Base-by-base conservation (phyloP, 148 eudicot species). In the Camellia lanceoleosa region DNA sequence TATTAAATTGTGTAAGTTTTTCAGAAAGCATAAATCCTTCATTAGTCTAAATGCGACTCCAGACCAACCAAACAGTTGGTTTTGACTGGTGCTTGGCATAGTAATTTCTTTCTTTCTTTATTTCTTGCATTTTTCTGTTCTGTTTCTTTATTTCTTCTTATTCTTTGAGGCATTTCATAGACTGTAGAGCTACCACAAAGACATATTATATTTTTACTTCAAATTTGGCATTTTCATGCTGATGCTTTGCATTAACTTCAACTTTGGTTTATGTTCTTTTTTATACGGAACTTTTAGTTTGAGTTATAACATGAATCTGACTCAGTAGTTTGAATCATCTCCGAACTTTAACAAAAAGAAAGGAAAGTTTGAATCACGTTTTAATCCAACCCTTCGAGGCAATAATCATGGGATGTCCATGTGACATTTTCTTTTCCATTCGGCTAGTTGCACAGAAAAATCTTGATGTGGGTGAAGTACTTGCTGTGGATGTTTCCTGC, bases 381-480 rank as follows among this genome's bases (percentile, higher is more conserved):
- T 20, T 20, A 61, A 20, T 47, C n/a, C 59, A 64, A 73, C 14
- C 20, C 38, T 70, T 51, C 47, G 18, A 20, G 71, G 55, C 3
- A 62, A 9, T 23, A 46, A 66, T 73, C 30, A 70, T 52, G 47
- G 63, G 55, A 52, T 58, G 63, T 74, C 47, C 52, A 5, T 49
- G 52, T 49, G 52, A 49, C 52, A 49, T 49, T 49, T 49, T 49
- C 52, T 49, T 19, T 61, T 68, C 5, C 65, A 55, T 58, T 74
- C 64, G 54, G n/a, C 56, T 84, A 95, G 99, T 95, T 78, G 99
- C 92, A 78, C 99, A 95, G 92, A 95, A 95, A 89, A 95, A 92
- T 88, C 94, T 95, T 41, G 97, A 95, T 73, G 95, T 92, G 70
- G 99, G 95, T 69, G 99, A 95, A 86, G 89, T 91, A 64, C 90